Base-by-base conservation (phyloP, 2,329 filamentous ascomycete genomes). In the Elsinoe batatas region DNA sequence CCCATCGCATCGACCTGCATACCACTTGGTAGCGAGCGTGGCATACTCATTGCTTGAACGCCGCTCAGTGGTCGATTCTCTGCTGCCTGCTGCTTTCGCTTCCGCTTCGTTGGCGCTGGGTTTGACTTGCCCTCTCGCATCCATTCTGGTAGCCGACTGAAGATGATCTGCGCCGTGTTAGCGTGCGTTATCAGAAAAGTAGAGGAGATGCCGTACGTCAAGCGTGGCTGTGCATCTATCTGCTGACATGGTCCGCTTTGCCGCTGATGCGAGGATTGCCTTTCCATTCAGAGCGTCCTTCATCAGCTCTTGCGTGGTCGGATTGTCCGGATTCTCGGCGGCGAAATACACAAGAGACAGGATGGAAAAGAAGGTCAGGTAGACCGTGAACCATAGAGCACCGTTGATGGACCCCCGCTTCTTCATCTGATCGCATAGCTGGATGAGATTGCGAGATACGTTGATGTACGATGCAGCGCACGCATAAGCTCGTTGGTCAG, bases 371-470 rank as follows among this genome's bases (percentile, higher is more conserved):
- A 89, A 91, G 13, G 87, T 85, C 2, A 87, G 89, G 65, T 89
- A 91, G 66, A 91, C 81, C 61, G 87, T 86, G 65, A 91, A 91
- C 88, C 88, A 93, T 68, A 89, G 91, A 0, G 87, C 85, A 0
- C 88, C 88, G 59, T 85, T 84, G n/a, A 93, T 74, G 5, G 88
- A 75, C 3, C 84, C 80, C 63, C 85, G 80, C 65, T 83, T 84
- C 61, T 85, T 83, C 74, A 91, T 91, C 64, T 90, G 85, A 18
- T 82, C 78, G 3, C 84, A 85, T 57, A 91, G 88, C 64, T 91
- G 87, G 33, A 93, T 81, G 58, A 93, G 88, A 64, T 91, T 84
- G 32, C 82, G 76, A 3, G 81, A 82, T 1, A 84, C 81, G 61
- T 80, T 82, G 56, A 84, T 79, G 61, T 82, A 84, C 2, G 81